Base-by-base conservation (phyloP, 1,284 basidiomycete genomes). In the Rhodotorula sp. region DNA sequence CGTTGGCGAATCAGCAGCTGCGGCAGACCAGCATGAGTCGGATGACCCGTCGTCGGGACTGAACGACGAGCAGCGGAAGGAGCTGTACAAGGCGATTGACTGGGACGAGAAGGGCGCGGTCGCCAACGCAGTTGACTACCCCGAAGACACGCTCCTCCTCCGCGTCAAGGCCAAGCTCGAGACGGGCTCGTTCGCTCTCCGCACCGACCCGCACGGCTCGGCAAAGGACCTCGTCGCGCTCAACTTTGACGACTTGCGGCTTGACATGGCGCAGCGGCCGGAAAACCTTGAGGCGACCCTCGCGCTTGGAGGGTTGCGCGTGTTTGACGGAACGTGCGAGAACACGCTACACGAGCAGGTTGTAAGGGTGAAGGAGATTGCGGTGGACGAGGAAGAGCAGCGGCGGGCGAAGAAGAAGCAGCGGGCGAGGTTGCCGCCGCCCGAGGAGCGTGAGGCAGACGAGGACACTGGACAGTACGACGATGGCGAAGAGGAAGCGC, bases 11-110 rank as follows among this genome's bases (percentile, higher is more conserved):
- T 24, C 32, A 32, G 48, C 48, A 3, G 60, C 60, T 4, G 77
- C 73, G 46, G 74, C 76, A 19, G 77, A 77, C 5, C 36, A 67
- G 55, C 58, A 60, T 46, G 70, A 61, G 80, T 47, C 64, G 49
- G 72, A 74, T 70, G 84, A 73, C 79, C 83, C 51, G 86, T 83
- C 86, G 32, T 87, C 88, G 19, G 80, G 87, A 34, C 89, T 95
- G 84, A 94, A 91, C 22, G 94, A 94, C 56, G 90, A 95, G 79
- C 93, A 98, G 80, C 88, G 92, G 62, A 90, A 90, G 79, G 88
- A 99, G 81, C 85, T 99, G 34, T 97, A 97, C 81, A 90, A 93
- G 76, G 88, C 92, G 24, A 88, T 99, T 68, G 94, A 99, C 79
- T 98, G 92, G 80, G 92, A 98, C 79, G 91, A 93, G 81, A 90